Percentiles rank a stretch among this genome's conserved stretches.
Conservation (phyloP, 192 early-diverging fungal species). For the Geosiphon pyriformis region DNA sequence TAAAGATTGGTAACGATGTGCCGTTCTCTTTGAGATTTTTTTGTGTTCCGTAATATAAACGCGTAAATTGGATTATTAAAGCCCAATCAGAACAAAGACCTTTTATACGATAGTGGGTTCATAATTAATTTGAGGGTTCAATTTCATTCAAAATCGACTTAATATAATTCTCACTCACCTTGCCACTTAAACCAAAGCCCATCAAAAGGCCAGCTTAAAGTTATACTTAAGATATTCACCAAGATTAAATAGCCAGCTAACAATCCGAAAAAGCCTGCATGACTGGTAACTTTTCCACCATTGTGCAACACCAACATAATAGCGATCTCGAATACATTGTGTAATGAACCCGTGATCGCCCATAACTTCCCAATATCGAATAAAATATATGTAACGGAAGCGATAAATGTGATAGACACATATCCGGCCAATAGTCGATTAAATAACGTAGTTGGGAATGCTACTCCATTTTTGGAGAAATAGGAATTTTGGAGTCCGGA, state of each 20-base stretch:
- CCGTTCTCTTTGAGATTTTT: conserved; percentile 22
- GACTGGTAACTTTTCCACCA: conserved; percentile 28
- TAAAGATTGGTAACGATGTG: neutral
- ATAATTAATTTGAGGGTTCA: neutral
- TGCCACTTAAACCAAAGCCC: conserved; percentile 38
- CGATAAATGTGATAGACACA: conserved; percentile 29
- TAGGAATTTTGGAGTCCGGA: neutral
- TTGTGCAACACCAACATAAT: conserved; percentile 34
- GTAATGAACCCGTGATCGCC: conserved; percentile 27
- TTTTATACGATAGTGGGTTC: neutral
- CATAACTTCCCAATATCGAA: conserved; percentile 41
- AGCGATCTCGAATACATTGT: conserved; percentile 39
- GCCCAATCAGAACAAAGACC: conserved; percentile 37
- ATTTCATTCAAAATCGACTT: neutral
- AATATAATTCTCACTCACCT: conserved; percentile 22
- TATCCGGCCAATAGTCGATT: conserved; percentile 29
- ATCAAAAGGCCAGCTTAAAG: conserved; percentile 34
- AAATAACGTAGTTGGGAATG: conserved; percentile 25
- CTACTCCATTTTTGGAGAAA: conserved; percentile 2
- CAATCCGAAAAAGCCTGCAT: conserved; percentile 31
- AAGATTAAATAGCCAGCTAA: conserved; percentile 30
- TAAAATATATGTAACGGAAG: conserved; percentile 26
- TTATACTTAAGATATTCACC: conserved; percentile 27
- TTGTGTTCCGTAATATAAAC: conserved; percentile 27
- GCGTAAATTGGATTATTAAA: conserved; percentile 30